phyloP scores from a whole-genome alignment of 371 early-diverging fungal species.

The Lichtheimia corymbifera region DNA sequence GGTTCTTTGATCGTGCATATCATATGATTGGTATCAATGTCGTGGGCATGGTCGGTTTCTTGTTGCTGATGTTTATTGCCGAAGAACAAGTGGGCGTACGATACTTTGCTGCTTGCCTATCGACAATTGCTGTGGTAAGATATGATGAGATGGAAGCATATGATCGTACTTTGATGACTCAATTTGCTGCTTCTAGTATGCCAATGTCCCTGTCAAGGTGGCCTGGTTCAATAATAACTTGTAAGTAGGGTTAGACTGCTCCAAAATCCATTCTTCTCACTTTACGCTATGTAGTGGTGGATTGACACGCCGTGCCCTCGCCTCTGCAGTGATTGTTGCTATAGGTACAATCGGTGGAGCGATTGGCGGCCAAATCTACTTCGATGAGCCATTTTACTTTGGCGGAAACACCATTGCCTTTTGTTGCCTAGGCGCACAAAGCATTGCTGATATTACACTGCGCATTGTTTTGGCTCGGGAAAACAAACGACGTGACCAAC shows the following conservation, averaged over 20 bases:
- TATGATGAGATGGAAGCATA: background rate
- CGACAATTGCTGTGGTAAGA: constrained; percentile 24
- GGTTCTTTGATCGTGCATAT: constrained; percentile 30
- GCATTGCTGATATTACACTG: constrained; percentile 20
- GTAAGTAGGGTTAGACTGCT: background rate
- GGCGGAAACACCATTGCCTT: constrained; percentile 19
- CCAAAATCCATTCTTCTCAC: background rate
- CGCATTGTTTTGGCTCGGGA: constrained; percentile 28
- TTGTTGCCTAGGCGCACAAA: constrained; percentile 27
- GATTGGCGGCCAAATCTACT: constrained; percentile 43
- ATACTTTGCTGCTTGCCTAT: constrained; percentile 31
- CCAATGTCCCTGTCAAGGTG: constrained; percentile 35
- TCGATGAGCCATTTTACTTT: constrained; percentile 18
- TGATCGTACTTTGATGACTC: too few relatives aligned
- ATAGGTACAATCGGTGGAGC: constrained; percentile 38
- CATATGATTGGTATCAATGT: constrained; percentile 34
- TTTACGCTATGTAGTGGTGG: constrained; percentile 18
- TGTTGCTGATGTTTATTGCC: constrained; percentile 32
- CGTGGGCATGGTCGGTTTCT: constrained; percentile 31
- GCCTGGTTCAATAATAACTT: constrained; percentile 49
- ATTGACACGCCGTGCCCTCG: constrained; percentile 42
- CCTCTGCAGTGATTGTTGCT: constrained; percentile 38
- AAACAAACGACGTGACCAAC: constrained; percentile 24
- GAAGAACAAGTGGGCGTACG: constrained; percentile 14
- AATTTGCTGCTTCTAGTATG: constrained; percentile 16